Evolutionary conservation across 1,139 yeast genomes (phyloP).

Genomic region (Yamadazyma triangularis): DNA sequence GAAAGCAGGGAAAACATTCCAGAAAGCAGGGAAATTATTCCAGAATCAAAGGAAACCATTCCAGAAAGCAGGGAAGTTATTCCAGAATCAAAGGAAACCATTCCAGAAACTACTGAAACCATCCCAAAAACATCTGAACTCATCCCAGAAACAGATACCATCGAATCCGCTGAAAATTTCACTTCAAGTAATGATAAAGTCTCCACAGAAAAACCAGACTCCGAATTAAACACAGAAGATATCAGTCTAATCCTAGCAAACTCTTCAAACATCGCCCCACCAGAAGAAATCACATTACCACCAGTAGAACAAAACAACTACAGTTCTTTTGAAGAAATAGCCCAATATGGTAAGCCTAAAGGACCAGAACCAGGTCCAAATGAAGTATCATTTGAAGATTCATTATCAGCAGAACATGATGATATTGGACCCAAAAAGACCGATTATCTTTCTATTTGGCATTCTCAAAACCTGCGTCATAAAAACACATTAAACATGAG

Average conservation of each 20-base stretch:
- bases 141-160: too few species aligned
- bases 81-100: not conserved
- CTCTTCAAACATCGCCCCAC: conserved; percentile 41
- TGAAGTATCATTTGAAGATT: conserved; percentile 32
- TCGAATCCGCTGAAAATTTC: conserved; percentile 5
- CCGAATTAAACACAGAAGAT: not conserved
- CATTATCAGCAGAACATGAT: conserved; percentile 42
- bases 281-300: conserved; percentile 36
- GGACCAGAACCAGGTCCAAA: conserved; percentile 15
- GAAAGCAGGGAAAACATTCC: too few species aligned
- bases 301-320: conserved; percentile 26
- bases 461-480: conserved; percentile 25
- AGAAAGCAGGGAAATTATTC: too few species aligned
- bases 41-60: conserved; percentile 2
- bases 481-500: conserved; percentile 3
- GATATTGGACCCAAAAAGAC: conserved; percentile 22
- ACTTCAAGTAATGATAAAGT: not conserved
- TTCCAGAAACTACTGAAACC: too few species aligned
- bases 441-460: conserved; percentile 42
- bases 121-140: too few species aligned
- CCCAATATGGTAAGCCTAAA: conserved; percentile 6
- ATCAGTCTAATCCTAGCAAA: too few species aligned
- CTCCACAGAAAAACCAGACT: not conserved
- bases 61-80: too few species aligned
- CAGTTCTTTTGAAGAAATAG: conserved; percentile 37